Evolutionary conservation across 176 grass and related monocot species (phyloP), one percentile per base, ranked within the genome.

Genomic region (Zea luxurians): DNA sequence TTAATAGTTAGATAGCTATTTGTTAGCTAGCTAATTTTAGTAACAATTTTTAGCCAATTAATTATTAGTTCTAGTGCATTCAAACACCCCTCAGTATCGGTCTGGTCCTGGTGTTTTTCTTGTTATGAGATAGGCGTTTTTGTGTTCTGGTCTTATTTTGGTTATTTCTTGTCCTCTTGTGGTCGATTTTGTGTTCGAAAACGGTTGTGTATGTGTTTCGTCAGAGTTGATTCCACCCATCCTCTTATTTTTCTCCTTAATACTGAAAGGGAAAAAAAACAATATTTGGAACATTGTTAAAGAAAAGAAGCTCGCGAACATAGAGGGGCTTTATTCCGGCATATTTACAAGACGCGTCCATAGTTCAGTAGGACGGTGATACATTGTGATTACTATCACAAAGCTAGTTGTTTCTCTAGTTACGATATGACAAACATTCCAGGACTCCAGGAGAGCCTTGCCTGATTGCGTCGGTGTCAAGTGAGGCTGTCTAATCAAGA

Each of bases 331-430:
- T 82, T 85, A 85, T 73, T n/a, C 60, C 73, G 49, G 67, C 81
- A 53, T 89, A 85, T 85, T 68, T 86, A 86, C 77, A 86, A 73
- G 61, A 72, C 61, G 50, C 81, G 74, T 67, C 50, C 74, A 59
- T 57, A 70, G 27, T 75, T 63, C 55, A 70, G 18, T 79, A 69
- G 13, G 55, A 58, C 46, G 63, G 50, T 83, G 47, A 53, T 83
- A n/a, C n/a, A n/a, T 4, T 57, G 9, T 43, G 48, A 60, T n/a
- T 40, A n/a, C n/a, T n/a, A n/a, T n/a, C n/a, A 61, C 2, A 21
- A 64, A 42, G 35, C 53, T 44, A 66, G 53, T 50, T 54, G 6
- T 54, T n/a, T n/a, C 77, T 60, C 65, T 61, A 48, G 41, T 55
- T 64, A 7, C 7, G 10, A 55, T 20, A 6, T 10, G 36, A 35